phyloP scores from a whole-genome alignment of 306 rosid species.

The Phaseolus lunatus region DNA sequence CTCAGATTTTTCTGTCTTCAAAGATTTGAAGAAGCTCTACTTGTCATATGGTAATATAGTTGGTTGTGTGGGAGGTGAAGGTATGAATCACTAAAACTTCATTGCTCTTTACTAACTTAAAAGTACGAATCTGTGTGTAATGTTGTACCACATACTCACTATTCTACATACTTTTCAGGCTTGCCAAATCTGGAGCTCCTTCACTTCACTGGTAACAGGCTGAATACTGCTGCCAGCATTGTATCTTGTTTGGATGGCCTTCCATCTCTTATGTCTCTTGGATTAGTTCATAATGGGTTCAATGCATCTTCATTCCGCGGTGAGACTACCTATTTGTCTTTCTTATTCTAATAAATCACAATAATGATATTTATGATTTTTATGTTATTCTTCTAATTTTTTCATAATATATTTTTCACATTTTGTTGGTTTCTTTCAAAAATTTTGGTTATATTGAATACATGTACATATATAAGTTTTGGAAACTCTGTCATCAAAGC shows the following conservation, averaged over 20 bases:
- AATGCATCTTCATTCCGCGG: too few species aligned
- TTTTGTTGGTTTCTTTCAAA: background rate
- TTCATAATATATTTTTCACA: background rate
- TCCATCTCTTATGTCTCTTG: background rate
- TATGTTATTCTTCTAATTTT: too few species aligned
- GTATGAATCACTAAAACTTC: background rate
- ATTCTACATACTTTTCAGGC: background rate
- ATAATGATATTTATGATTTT: background rate
- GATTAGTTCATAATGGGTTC: background rate
- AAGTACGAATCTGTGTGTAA: background rate
- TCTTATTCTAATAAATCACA: background rate
- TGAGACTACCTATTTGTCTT: background rate
- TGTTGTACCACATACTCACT: background rate
- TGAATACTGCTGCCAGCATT: background rate
- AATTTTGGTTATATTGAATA: too few species aligned
- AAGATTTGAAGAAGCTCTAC: conserved; percentile 23
- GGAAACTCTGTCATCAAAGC: background rate
- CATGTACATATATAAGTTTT: background rate
- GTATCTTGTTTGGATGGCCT: background rate
- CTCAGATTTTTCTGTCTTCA: conserved; percentile 18
- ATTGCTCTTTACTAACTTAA: background rate
- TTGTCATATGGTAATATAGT: rapidly evolving
- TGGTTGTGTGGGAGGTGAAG: background rate
- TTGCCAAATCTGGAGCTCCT: conserved; percentile 26
- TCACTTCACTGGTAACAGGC: background rate